These are phyloP conservation scores for Lichenothelia convexa DNA, from an alignment of 495 filamentous ascomycete species.

Conservation along the genomic window DNA sequence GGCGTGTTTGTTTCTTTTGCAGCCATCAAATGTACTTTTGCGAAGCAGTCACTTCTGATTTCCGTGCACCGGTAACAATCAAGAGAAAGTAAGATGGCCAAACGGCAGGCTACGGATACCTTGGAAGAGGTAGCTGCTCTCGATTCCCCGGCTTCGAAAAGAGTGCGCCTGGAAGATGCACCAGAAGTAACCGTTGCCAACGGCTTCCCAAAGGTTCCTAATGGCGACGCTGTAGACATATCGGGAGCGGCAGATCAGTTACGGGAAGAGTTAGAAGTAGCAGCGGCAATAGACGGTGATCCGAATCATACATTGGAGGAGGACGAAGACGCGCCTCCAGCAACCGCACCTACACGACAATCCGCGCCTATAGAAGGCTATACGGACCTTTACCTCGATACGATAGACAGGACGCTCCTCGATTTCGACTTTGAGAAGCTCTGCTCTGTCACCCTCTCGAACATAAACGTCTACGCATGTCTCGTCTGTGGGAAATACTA, in stretches of 20 bases:
- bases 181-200: constrained; percentile 23
- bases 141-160: constrained; percentile 61
- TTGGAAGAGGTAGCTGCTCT: constrained; percentile 42
- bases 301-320: constrained; percentile 15
- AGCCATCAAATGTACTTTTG: too few species aligned
- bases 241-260: constrained; percentile 15
- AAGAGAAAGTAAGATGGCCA: constrained; percentile 35
- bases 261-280: constrained; percentile 27
- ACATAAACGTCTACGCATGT: constrained; percentile 98
- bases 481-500: constrained; percentile 96
- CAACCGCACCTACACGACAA: constrained; percentile 32
- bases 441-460: constrained; percentile 85
- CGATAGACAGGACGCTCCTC: constrained; percentile 69
- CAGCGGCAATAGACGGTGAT: constrained; percentile 16
- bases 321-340: constrained; percentile 26
- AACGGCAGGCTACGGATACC: constrained; percentile 58
- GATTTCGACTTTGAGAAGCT: constrained; percentile 98
- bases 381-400: constrained; percentile 92
- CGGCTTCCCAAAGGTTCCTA: constrained; percentile 17
- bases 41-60: too few species aligned
- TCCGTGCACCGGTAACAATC: not conserved
- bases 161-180: constrained; percentile 45
- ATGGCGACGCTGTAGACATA: constrained; percentile 12
- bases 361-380: constrained; percentile 71
- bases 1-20: too few species aligned